These are phyloP conservation scores for Lasiodiplodia hormozganensis DNA, from an alignment of 2,329 filamentous ascomycete genomes.

Conservation along the genomic window DNA sequence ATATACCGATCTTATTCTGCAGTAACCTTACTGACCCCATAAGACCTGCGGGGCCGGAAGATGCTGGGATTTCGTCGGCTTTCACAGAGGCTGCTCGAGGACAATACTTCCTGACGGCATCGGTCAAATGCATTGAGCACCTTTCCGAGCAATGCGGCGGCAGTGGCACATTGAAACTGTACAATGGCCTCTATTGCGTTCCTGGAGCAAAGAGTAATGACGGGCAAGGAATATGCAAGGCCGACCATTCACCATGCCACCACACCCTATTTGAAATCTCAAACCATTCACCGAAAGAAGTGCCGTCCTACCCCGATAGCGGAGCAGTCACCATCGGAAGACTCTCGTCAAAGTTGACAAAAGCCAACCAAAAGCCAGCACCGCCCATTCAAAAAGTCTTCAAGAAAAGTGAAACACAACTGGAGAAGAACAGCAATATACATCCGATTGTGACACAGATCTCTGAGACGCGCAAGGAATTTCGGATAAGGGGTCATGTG, in stretches of 20 bases:
- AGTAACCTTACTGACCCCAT: neutral
- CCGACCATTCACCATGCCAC: neutral
- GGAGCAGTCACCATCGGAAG: too few species aligned
- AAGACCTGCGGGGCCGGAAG: too few species aligned
- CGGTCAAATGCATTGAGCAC: neutral
- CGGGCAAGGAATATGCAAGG: neutral
- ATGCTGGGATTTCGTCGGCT: too few species aligned
- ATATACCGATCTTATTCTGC: conserved; percentile 1
- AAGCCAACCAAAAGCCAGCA: too few species aligned
- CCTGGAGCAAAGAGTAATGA: neutral
- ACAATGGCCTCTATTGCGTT: conserved; percentile 5
- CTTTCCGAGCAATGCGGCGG: neutral
- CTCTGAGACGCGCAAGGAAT: too few species aligned
- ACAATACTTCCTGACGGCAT: neutral
- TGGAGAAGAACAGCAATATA: too few species aligned
- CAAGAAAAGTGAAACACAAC: too few species aligned
- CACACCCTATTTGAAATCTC: neutral
- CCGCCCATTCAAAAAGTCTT: too few species aligned
- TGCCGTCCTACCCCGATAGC: neutral
- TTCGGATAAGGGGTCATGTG: too few species aligned
- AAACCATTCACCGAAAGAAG: neutral
- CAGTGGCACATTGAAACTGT: neutral
- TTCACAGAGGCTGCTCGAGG: neutral
- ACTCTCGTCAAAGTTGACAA: too few species aligned
- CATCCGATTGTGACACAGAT: too few species aligned